A percentile compares a stretch with the other conserved stretches of the same genome.
phyloP scores from a whole-genome alignment of 345 rosid genomes.

The Dovyalis caffra region DNA sequence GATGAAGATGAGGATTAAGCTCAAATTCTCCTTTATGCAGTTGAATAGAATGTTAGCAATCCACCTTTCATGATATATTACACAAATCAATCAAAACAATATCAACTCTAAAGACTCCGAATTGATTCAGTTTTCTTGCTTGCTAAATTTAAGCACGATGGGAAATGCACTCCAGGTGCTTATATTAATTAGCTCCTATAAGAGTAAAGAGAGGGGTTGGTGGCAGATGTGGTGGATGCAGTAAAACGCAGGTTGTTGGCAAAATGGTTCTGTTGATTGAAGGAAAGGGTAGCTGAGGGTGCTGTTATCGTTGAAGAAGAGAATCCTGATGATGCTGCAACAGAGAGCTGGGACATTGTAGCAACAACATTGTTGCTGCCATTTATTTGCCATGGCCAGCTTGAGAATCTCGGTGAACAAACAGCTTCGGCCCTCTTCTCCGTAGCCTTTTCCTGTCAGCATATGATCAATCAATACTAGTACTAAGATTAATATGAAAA shows the following conservation, averaged over 20 bases:
- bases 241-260: slow-evolving; percentile 12
- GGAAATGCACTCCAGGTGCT: background rate
- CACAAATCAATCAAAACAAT: background rate
- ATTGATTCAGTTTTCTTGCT: background rate
- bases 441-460: slow-evolving; percentile 5
- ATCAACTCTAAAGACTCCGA: background rate
- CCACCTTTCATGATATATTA: background rate
- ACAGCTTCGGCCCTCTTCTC: background rate
- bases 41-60: background rate
- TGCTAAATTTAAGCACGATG: background rate
- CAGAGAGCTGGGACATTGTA: slow-evolving; percentile 20
- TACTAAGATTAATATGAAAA: background rate
- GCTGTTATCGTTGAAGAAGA: slow-evolving; percentile 25
- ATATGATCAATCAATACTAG: background rate
- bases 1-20: background rate
- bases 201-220: background rate
- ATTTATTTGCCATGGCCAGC: slow-evolving; percentile 38
- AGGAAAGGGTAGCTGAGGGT: slow-evolving; percentile 14
- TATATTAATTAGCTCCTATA: background rate
- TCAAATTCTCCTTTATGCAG: background rate
- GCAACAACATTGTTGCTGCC: slow-evolving; percentile 22
- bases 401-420: slow-evolving; percentile 17
- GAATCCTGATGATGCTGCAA: slow-evolving; percentile 49
- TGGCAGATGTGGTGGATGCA: background rate
- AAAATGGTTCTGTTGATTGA: slow-evolving; percentile 7